Base-by-base conservation (phyloP, 1,284 basidiomycete species). In the Peniophora sp. region DNA sequence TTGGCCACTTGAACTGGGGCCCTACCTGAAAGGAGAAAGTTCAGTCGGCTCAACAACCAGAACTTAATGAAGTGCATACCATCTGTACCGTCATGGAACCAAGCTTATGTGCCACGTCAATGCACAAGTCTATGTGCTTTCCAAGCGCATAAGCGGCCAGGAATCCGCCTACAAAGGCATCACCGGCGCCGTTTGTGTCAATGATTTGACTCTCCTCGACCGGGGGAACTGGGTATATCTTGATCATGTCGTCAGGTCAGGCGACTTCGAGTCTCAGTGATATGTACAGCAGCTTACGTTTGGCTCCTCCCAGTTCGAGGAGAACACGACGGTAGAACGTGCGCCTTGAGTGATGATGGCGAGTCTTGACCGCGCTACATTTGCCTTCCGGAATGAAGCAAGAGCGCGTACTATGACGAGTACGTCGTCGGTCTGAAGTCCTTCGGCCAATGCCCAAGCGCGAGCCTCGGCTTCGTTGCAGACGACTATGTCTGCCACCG, bases 101-200 rank as follows among this genome's bases (percentile, higher is more conserved):
- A 60, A 95, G 68, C 66, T 83, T 83, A 70, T 96, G 92, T 1
- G 92, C 93, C 50, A 79, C 78, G 65, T 86, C 78, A 54, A 96
- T 77, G 50, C 78, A 78, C 63, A 89, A 81, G 41, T 86, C 82
- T 39, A 92, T 62, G 25, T 61, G 67, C 75, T 90, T 94, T 17
- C 89, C 91, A 45, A 78, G 68, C 43, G 89, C 81, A 45, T 83
- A 74, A 1, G 85, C 92, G 45, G 87, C 93, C 48, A 96, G 65
- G 71, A 95, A 92, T 41, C 89, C 93, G 55, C 93, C 93, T 25
- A 91, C 90, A 59, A 96, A 96, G 47, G 90, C 91, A 65, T 97
- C 93, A 44, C 93, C 93, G 14, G 93, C 93, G 49, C 90, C 93
- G 68, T 96, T 97, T 51, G 93, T 97, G 68, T 96, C 93, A 52